These are phyloP conservation scores for Aquilaria agallochum DNA, from an alignment of 441 rosid genomes.

Conservation along the genomic window DNA sequence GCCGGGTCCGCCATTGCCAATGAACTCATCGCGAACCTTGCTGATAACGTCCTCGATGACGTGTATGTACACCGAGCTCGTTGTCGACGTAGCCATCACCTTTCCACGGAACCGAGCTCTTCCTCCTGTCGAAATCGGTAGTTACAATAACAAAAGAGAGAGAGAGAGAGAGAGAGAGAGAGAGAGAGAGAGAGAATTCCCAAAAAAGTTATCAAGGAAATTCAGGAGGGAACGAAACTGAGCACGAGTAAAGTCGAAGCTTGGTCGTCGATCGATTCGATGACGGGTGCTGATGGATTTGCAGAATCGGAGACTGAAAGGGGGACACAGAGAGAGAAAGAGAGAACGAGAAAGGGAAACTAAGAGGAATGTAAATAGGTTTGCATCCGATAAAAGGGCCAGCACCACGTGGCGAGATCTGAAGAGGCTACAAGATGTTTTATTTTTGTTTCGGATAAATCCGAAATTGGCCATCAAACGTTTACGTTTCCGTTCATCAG, in stretches of 20 bases:
- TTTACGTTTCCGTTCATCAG: no score
- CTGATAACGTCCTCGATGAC: constrained; percentile 91
- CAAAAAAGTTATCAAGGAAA: constrained; percentile 7
- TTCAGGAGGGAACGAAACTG: neutral
- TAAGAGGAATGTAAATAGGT: constrained; percentile 98
- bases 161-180: neutral
- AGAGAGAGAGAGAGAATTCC: neutral
- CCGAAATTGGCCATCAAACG: no score
- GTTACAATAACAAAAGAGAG: constrained; percentile 12
- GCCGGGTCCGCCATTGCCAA: constrained; percentile 80
- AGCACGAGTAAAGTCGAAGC: neutral
- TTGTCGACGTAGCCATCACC: constrained; percentile 55
- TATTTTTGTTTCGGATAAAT: neutral
- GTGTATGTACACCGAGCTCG: constrained; percentile 69
- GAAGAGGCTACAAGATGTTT: constrained; percentile 7
- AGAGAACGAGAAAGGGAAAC: constrained; percentile 58
- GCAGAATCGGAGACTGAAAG: constrained; percentile 14
- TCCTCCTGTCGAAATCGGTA: constrained; percentile 16
- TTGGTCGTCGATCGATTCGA: constrained; percentile 1
- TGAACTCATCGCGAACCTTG: constrained; percentile 93
- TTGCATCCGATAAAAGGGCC: constrained; percentile 80
- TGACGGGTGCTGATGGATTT: constrained; percentile 27
- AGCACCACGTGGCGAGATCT: constrained; percentile 67
- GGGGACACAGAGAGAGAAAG: constrained; percentile 20
- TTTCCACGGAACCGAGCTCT: constrained; percentile 8